These are phyloP conservation scores for Alternaria solani DNA, from an alignment of 2,329 filamentous ascomycete species.

Conservation along the genomic window DNA sequence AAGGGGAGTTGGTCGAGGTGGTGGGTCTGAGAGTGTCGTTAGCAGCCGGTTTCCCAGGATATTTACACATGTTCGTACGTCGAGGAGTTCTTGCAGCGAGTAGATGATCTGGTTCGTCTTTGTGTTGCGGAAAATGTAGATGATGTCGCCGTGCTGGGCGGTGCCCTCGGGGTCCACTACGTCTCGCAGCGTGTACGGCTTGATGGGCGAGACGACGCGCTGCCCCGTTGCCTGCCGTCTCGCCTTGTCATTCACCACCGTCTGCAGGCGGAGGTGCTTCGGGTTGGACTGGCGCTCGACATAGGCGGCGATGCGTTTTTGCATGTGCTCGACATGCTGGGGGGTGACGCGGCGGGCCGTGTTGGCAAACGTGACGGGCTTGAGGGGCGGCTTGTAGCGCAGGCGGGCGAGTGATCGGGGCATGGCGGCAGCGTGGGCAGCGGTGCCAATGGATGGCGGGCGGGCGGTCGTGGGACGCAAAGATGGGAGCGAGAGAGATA, in stretches of 20 bases:
- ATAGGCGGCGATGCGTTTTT: slow-evolving; percentile 24
- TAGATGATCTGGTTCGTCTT: slow-evolving; percentile 71
- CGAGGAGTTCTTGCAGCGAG: slow-evolving; percentile 64
- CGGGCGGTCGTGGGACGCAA: slow-evolving; percentile 5
- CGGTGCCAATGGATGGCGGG: slow-evolving; percentile 13
- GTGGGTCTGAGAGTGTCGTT: slow-evolving; percentile 53
- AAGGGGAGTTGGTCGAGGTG: slow-evolving; percentile 66
- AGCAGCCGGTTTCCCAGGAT: too few species aligned
- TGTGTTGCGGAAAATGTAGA: slow-evolving; percentile 69
- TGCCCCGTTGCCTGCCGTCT: slow-evolving; percentile 30
- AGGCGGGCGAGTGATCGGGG: slow-evolving; percentile 41
- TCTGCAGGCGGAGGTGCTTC: slow-evolving; percentile 30
- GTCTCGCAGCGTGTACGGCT: slow-evolving; percentile 52
- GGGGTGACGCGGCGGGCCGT: slow-evolving; percentile 8
- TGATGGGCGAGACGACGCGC: slow-evolving; percentile 22
- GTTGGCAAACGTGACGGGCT: slow-evolving; percentile 27
- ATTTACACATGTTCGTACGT: slow-evolving; percentile 53
- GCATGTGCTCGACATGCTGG: slow-evolving; percentile 7
- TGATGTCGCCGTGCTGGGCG: slow-evolving; percentile 62
- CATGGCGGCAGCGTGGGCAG: slow-evolving; percentile 31
- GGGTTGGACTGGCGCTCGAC: slow-evolving; percentile 39
- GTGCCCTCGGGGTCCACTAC: slow-evolving; percentile 40
- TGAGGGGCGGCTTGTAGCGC: slow-evolving; percentile 32
- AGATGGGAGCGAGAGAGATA: slow-evolving; percentile 19
- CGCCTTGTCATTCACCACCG: slow-evolving; percentile 36